A percentile compares a stretch with the other conserved stretches of the same genome.
Conservation (phyloP, 805 yeast genomes). For the Ogataea minuta region DNA sequence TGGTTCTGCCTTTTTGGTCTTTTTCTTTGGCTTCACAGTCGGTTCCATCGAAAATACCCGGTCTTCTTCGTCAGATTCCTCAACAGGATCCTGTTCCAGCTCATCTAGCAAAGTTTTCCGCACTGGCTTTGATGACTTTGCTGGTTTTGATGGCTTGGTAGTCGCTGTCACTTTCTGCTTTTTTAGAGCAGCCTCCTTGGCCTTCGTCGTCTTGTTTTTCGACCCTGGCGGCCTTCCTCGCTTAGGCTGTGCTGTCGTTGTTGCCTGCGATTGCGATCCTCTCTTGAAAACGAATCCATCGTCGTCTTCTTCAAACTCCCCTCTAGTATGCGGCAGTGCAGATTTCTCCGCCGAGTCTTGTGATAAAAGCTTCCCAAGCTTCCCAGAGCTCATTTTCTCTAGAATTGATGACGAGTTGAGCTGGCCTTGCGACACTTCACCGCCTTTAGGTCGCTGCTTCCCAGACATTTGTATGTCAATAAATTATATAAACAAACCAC, state of each 20-base stretch:
- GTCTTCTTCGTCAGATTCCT: slow-evolving; percentile 6
- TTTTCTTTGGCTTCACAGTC: slow-evolving; percentile 1
- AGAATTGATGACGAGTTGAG: slow-evolving; percentile 15
- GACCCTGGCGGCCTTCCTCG: slow-evolving; percentile 10
- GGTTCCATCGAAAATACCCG: slow-evolving; percentile 15
- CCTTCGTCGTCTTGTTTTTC: slow-evolving; percentile 4
- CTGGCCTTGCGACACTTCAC: slow-evolving; percentile 11
- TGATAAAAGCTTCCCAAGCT: slow-evolving; percentile 15
- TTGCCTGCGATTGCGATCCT: slow-evolving; percentile 17
- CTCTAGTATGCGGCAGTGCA: slow-evolving; percentile 7
- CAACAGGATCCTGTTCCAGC: slow-evolving; percentile 6
- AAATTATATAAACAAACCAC: slow-evolving; percentile 14
- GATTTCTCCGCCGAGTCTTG: slow-evolving; percentile 12
- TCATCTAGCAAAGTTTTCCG: slow-evolving; percentile 11
- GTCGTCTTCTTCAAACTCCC: slow-evolving; percentile 20
- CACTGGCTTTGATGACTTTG: not conserved
- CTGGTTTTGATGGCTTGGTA: not conserved
- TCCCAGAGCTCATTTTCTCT: slow-evolving; percentile 13
- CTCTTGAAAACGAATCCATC: slow-evolving; percentile 24
- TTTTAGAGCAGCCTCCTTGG: slow-evolving; percentile 1
- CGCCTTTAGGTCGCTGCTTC: slow-evolving; percentile 11
- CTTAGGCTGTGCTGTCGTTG: not conserved
- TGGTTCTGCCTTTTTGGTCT: not conserved
- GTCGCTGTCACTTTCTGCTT: slow-evolving; percentile 4
- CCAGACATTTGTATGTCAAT: slow-evolving; percentile 11